Conservation (phyloP, 2,329 filamentous ascomycete genomes). For the Neonectria magnoliae region DNA sequence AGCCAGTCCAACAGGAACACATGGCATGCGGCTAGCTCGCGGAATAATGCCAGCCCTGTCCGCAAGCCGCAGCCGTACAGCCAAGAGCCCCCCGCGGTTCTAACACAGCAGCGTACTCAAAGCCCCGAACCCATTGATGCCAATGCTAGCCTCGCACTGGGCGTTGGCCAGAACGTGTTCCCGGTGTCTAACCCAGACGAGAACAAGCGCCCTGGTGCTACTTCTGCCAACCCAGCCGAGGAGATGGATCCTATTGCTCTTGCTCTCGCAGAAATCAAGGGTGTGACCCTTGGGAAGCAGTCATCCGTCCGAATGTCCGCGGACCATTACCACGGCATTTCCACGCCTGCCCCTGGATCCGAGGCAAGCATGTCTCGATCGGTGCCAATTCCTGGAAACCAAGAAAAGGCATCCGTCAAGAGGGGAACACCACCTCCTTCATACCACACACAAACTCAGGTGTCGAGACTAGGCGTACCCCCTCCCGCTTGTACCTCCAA, state of each 20-base stretch:
- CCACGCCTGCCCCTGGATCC: constrained; percentile 76
- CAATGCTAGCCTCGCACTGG: constrained; percentile 90
- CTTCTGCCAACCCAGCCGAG: constrained; percentile 57
- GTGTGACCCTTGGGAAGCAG: constrained; percentile 79
- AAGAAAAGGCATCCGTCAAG: constrained; percentile 63
- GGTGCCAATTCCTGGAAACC: constrained; percentile 67
- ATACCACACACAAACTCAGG: constrained; percentile 73
- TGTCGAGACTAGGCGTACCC: constrained; percentile 85
- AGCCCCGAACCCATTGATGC: constrained; percentile 92
- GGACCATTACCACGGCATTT: constrained; percentile 92
- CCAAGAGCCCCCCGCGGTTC: constrained; percentile 47
- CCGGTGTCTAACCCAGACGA: constrained; percentile 84
- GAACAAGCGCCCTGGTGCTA: constrained; percentile 48
- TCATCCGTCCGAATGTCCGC: constrained; percentile 88
- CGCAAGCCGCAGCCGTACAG: constrained; percentile 54
- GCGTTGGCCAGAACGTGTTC: constrained; percentile 96
- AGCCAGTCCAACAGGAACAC: constrained; percentile 63
- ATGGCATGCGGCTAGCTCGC: constrained; percentile 59
- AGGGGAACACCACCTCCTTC: constrained; percentile 86
- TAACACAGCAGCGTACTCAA: constrained; percentile 55
- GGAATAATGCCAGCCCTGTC: constrained; percentile 44
- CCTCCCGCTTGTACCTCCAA: constrained; percentile 91
- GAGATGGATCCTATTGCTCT: constrained; percentile 89
- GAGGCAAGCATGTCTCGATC: constrained; percentile 55
- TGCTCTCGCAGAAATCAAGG: constrained; percentile 92